phyloP scores from a whole-genome alignment of 805 yeast species.

The Cephaloascus fragrans region DNA sequence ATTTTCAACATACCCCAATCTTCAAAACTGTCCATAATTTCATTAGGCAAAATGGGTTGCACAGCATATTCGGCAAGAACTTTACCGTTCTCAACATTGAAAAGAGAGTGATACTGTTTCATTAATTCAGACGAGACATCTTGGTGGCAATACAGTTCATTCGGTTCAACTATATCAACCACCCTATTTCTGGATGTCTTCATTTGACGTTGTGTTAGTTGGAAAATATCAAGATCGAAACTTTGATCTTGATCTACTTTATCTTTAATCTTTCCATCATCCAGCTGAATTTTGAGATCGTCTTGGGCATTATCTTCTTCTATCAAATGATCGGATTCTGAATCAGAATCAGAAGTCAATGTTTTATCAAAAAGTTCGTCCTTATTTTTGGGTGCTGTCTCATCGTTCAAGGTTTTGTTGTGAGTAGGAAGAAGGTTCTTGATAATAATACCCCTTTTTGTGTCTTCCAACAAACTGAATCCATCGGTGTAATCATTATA shows the following conservation, averaged over 20 bases:
- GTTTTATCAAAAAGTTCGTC: neutral
- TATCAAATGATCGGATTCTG: conserved; percentile 6
- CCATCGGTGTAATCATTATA: neutral
- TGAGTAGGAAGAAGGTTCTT: no score
- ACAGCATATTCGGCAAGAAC: no score
- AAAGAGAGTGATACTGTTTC: no score
- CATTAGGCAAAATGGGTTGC: no score
- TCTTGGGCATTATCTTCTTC: conserved; percentile 8
- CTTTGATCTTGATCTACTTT: neutral
- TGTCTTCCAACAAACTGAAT: neutral
- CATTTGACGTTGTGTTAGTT: neutral
- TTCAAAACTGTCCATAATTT: conserved; percentile 24
- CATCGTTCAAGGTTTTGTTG: no score
- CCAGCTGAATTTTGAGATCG: conserved; percentile 6
- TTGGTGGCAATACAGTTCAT: no score
- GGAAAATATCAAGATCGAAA: neutral
- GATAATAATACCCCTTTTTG: conserved; percentile 8
- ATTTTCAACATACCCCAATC: conserved; percentile 36
- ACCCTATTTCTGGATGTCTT: no score
- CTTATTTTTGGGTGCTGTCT: no score
- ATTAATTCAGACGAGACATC: no score
- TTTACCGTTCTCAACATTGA: no score
- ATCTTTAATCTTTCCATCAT: conserved; percentile 4
- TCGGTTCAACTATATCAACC: no score
- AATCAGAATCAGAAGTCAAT: neutral